Conservation (phyloP, 2,329 filamentous ascomycete species). For the Graphium sp. region DNA sequence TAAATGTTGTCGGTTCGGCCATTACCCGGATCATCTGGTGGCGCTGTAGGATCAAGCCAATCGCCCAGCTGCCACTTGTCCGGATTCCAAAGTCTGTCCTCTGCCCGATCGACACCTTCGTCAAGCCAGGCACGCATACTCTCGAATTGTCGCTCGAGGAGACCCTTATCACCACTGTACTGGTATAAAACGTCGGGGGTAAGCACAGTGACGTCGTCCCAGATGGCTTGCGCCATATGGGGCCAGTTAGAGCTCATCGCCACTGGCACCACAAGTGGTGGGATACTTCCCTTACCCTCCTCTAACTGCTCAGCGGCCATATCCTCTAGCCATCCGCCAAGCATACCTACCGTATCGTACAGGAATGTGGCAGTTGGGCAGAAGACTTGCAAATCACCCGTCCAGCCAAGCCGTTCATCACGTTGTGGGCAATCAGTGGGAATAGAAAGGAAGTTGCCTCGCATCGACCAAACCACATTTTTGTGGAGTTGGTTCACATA, state of each 20-base stretch:
- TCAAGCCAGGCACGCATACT: constrained; percentile 22
- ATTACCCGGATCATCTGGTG: constrained; percentile 17
- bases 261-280: constrained; percentile 13
- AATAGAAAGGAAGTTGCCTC: constrained; percentile 38
- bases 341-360: constrained; percentile 32
- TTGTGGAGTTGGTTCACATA: constrained; percentile 34
- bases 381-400: constrained; percentile 32
- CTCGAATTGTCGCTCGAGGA: constrained; percentile 19
- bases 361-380: constrained; percentile 32
- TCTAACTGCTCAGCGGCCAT: constrained; percentile 17
- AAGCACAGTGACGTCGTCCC: constrained; percentile 24
- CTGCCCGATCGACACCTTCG: constrained; percentile 14
- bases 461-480: constrained; percentile 39
- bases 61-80: constrained; percentile 21
- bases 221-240: constrained; percentile 13
- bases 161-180: constrained; percentile 16
- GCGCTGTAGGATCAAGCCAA: constrained; percentile 29
- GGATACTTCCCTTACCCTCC: constrained; percentile 15
- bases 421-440: constrained; percentile 41
- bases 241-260: background rate
- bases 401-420: constrained; percentile 37
- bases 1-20: constrained; percentile 21
- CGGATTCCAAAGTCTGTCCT: constrained; percentile 20
- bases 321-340: constrained; percentile 30
- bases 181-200: constrained; percentile 22